A percentile compares a stretch with the other conserved stretches of the same genome.
Conservation (phyloP, 2,329 filamentous ascomycete species). For the Graphium sp. region DNA sequence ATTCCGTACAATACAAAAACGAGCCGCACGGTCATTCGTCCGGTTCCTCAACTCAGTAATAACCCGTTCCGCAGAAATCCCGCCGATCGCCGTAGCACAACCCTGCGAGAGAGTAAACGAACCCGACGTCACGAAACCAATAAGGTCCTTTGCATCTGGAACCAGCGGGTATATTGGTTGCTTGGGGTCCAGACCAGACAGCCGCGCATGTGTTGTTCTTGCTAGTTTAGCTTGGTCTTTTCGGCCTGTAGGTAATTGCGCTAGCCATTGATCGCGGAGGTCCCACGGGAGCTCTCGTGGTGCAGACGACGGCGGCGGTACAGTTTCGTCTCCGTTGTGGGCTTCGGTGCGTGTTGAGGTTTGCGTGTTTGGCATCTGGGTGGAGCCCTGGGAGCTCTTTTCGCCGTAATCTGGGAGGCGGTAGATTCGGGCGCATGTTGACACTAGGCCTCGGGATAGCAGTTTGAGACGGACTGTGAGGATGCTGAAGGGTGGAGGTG, state of each 20-base stretch:
- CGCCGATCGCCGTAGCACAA: slow-evolving; percentile 58
- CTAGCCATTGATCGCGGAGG: slow-evolving; percentile 57
- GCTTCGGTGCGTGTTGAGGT: slow-evolving; percentile 8
- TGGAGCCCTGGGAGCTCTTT: too few relatives aligned
- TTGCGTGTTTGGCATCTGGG: too few relatives aligned
- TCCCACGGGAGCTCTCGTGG: slow-evolving; percentile 27
- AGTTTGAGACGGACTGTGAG: slow-evolving; percentile 52
- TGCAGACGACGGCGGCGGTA: slow-evolving; percentile 5
- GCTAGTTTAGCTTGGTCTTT: too few relatives aligned
- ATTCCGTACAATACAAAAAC: slow-evolving; percentile 65
- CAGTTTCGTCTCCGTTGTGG: slow-evolving; percentile 1
- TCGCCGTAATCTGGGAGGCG: too few relatives aligned
- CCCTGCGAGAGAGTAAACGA: slow-evolving; percentile 69
- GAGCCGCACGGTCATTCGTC: slow-evolving; percentile 21
- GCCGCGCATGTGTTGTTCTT: too few relatives aligned
- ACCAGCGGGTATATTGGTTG: slow-evolving; percentile 56
- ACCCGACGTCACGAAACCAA: slow-evolving; percentile 83
- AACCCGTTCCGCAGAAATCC: slow-evolving; percentile 44
- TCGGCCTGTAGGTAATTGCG: slow-evolving; percentile 31
- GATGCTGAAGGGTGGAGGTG: slow-evolving; percentile 19
- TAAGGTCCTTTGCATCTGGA: slow-evolving; percentile 58
- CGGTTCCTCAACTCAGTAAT: slow-evolving; percentile 15
- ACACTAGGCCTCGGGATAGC: slow-evolving; percentile 52
- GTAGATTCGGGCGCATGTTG: slow-evolving; percentile 66
- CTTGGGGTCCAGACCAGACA: too few relatives aligned